A percentile compares a stretch with the other conserved stretches of the same genome.
phyloP scores from a whole-genome alignment of 108 stramenopile species.

The Nannochloropsis granulata region DNA sequence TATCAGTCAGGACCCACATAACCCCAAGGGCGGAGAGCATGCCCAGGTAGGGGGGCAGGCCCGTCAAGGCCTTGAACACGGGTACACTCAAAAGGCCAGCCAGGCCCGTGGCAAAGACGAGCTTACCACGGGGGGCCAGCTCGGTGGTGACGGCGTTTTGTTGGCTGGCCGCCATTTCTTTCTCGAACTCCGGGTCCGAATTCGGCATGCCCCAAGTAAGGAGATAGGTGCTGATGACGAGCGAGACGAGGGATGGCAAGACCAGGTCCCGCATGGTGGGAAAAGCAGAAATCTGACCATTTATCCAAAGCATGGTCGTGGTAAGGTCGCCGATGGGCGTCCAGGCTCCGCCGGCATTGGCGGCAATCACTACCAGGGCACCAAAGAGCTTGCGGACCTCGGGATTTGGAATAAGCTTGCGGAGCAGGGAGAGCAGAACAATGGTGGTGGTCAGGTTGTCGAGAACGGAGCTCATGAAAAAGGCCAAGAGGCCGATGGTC shows the following conservation, averaged over 20 bases:
- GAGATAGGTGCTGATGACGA: conserved; percentile 49
- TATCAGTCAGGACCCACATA: conserved; percentile 80
- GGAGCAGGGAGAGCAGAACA: conserved; percentile 69
- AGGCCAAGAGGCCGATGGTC: conserved; percentile 74
- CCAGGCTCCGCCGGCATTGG: conserved; percentile 88
- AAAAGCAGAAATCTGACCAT: conserved; percentile 63
- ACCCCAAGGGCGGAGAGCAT: conserved; percentile 82
- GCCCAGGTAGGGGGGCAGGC: conserved; percentile 77
- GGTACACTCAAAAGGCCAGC: conserved; percentile 62
- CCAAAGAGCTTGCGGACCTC: conserved; percentile 70
- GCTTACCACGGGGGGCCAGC: conserved; percentile 58
- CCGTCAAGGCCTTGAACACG: conserved; percentile 70
- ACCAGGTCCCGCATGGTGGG: conserved; percentile 72
- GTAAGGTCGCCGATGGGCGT: conserved; percentile 89
- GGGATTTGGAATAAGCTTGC: conserved; percentile 65
- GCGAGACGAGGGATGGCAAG: conserved; percentile 63
- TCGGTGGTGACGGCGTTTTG: background rate
- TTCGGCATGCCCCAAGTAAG: background rate
- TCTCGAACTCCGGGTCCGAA: conserved; percentile 52
- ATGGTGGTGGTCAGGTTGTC: conserved; percentile 87
- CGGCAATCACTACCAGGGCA: conserved; percentile 84
- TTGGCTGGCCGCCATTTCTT: conserved; percentile 53
- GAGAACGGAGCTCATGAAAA: conserved; percentile 72
- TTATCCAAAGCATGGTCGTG: conserved; percentile 91
- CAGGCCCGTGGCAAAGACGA: conserved; percentile 76